phyloP scores from a whole-genome alignment of 352 stramenopile genomes.

The Globisporangium spinosum region DNA sequence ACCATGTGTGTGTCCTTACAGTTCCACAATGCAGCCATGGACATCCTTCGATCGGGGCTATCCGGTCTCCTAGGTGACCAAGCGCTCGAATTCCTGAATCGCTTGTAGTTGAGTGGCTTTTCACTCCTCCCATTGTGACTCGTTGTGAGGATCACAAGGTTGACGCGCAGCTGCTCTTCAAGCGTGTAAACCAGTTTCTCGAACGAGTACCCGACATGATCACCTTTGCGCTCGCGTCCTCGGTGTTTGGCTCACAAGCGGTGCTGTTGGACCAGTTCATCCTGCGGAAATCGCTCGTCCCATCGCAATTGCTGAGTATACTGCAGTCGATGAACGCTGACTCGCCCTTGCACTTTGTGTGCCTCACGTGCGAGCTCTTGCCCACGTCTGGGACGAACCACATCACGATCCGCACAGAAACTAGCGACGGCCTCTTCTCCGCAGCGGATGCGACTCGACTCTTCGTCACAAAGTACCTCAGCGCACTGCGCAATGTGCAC shows the following conservation, averaged over 20 bases:
- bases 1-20: constrained; percentile 8
- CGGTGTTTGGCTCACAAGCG: constrained; percentile 33
- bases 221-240: constrained; percentile 32
- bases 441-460: constrained; percentile 19
- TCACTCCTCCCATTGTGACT: constrained; percentile 14
- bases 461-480: constrained; percentile 34
- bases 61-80: constrained; percentile 31
- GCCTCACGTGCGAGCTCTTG: constrained; percentile 36
- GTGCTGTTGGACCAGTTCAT: constrained; percentile 45
- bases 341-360: constrained; percentile 33
- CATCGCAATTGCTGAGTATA: constrained; percentile 35
- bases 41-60: constrained; percentile 38
- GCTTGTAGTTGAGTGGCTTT: constrained; percentile 59
- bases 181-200: constrained; percentile 32
- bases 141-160: neutral
- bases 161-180: constrained; percentile 19
- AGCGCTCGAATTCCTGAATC: constrained; percentile 25
- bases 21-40: constrained; percentile 24
- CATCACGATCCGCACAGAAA: constrained; percentile 26
- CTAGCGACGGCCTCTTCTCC: constrained; percentile 27
- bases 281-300: constrained; percentile 45
- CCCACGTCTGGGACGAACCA: constrained; percentile 33
- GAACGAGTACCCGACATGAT: constrained; percentile 31
- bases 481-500: constrained; percentile 17
- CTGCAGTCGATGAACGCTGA: constrained; percentile 9